Base-by-base conservation (phyloP, 2,329 filamentous ascomycete genomes). In the Ramularia endophylla region DNA sequence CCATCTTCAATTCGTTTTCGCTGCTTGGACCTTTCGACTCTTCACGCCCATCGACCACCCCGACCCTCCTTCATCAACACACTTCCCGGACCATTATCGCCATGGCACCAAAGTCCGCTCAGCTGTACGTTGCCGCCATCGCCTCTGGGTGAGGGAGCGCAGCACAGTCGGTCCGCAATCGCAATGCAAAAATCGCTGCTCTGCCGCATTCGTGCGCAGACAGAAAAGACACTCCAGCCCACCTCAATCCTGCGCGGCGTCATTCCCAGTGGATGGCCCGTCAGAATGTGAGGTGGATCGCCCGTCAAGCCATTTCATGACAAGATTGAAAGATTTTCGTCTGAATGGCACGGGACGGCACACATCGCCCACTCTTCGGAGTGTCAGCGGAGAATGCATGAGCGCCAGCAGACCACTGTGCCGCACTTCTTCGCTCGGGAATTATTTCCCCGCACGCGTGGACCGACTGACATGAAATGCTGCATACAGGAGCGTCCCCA, bases 361-460 rank as follows among this genome's bases (percentile, higher is more conserved):
- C 38, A 38, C 31, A 41, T 35, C 39, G 27, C 44, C 41, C 36
- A 39, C 46, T 50, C 39, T 40, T 36, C 25, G 20, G 45, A 51
- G 53, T 53, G 53, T 52, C 51, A 54, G 54, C 55, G 59, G 57
- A 62, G 59, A 62, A 62, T 62, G 59, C 59, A 61, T 61, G 52
- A 62, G 57, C 53, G 59, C 83, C 85, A 78, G 79, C 80, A 75
- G 83, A 89, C 82, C 80, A 86, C 85, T 82, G 73, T 77, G 84
- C 85, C 83, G 84, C 87, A 94, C 72, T 94, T 94, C 87, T 88
- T 80, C 77, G 81, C 81, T 81, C 80, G 83, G 85, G 85, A 84
- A 80, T 81, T 75, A 73, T 66, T 13, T 17, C 32, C 18, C 17
- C 17, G 32, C 32, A 34, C 32, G 32, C 73, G 75, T 81, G 78